A percentile compares a stretch with the other conserved stretches of the same genome.
phyloP scores from a whole-genome alignment of 306 rosid genomes.

The Spatholobus suberectus region DNA sequence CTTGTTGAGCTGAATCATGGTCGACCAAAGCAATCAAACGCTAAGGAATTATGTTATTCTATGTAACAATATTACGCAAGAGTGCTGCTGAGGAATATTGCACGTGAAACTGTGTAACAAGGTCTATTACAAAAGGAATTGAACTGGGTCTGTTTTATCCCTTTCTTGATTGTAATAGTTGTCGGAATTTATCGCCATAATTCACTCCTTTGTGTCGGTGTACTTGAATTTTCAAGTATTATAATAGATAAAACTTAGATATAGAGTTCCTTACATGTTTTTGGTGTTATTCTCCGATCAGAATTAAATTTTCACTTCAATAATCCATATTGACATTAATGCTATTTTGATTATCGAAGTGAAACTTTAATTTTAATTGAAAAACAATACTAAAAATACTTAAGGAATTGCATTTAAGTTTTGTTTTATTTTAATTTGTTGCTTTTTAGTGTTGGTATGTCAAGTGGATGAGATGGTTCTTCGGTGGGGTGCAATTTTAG shows the following conservation, averaged over 20 bases:
- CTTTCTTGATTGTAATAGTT: constrained; percentile 17
- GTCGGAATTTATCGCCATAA: neutral
- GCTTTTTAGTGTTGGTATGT: neutral
- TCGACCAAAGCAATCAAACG: neutral
- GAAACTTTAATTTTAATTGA: too few relatives aligned
- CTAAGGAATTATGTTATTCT: neutral
- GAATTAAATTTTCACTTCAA: too few relatives aligned
- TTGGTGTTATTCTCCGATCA: too few relatives aligned
- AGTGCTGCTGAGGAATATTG: neutral
- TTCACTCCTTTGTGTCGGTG: neutral
- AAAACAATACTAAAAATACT: too few relatives aligned
- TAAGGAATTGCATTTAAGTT: too few relatives aligned
- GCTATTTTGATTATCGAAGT: too few relatives aligned
- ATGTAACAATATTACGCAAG: neutral
- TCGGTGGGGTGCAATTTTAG: neutral
- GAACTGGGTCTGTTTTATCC: neutral
- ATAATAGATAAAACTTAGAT: too few relatives aligned
- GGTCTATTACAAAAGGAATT: neutral
- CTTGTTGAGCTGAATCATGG: constrained; percentile 20
- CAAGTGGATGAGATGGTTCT: constrained; percentile 5
- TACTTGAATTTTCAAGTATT: neutral
- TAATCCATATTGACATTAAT: too few relatives aligned
- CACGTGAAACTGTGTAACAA: constrained; percentile 25
- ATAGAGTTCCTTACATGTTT: too few relatives aligned
- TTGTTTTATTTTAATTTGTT: neutral